phyloP scores from a whole-genome alignment of 163 green algal species.

The Volvox carteri region DNA sequence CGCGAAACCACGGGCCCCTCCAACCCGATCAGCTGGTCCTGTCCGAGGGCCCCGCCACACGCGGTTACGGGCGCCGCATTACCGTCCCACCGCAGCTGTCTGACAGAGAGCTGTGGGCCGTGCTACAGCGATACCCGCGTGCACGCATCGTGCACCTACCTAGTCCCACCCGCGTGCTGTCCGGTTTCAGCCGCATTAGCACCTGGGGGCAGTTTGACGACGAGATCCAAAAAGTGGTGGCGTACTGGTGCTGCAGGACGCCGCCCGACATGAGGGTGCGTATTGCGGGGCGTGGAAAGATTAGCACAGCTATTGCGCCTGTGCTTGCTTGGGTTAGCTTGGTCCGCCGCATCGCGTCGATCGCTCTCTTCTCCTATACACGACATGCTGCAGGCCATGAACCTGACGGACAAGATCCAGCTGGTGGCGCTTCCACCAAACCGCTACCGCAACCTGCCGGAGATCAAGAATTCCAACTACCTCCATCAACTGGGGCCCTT shows the following conservation, averaged over 20 bases:
- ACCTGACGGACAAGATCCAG: slow-evolving; percentile 44
- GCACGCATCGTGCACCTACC: slow-evolving; percentile 40
- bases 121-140: not conserved
- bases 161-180: not conserved
- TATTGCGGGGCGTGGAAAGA: not conserved
- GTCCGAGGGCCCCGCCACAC: not conserved
- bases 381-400: slow-evolving; percentile 29
- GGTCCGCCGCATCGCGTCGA: no score
- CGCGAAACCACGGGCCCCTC: not conserved
- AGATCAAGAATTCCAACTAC: not conserved
- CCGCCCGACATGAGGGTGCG: slow-evolving; percentile 32
- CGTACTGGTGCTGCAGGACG: slow-evolving; percentile 51
- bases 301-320: not conserved
- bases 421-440: slow-evolving; percentile 31
- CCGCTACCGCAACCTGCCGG: slow-evolving; percentile 7
- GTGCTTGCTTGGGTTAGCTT: not conserved
- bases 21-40: slow-evolving; percentile 1
- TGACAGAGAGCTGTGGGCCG: slow-evolving; percentile 20
- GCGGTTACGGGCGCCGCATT: slow-evolving; percentile 18
- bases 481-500: slow-evolving; percentile 24
- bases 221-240: slow-evolving; percentile 47
- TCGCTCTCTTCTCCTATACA: no score
- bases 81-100: slow-evolving; percentile 25
- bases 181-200: not conserved
- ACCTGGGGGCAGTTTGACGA: slow-evolving; percentile 26